Evolutionary conservation across 768 basidiomycete species (phyloP).

Genomic region (Dacryopinax primogenitus): DNA sequence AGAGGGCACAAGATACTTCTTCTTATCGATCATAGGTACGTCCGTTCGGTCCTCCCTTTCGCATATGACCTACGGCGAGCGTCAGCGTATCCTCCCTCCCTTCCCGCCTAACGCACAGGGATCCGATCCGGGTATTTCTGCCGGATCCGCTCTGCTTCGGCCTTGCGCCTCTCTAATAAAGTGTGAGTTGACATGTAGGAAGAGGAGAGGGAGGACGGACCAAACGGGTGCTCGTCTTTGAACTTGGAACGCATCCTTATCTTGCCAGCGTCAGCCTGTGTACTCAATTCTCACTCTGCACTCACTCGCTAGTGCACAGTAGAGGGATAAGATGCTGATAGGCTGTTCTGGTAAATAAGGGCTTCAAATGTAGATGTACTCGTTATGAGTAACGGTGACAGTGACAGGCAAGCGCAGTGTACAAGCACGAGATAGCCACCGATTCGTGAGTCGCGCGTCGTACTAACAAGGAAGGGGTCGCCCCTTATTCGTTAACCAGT

Average conservation of each 20-base stretch:
- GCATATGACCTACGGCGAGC: constrained; percentile 74
- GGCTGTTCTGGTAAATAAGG: too few species aligned
- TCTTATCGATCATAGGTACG: constrained; percentile 99
- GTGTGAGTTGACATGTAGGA: constrained; percentile 27
- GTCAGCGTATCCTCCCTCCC: not conserved
- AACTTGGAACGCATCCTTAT: constrained; percentile 62
- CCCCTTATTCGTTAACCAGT: too few species aligned
- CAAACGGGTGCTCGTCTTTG: constrained; percentile 98
- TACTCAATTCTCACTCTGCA: too few species aligned
- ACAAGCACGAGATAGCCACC: too few species aligned
- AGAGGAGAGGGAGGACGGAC: constrained; percentile 34
- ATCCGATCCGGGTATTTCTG: constrained; percentile 99
- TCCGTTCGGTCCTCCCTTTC: constrained; percentile 98
- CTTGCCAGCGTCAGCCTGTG: too few species aligned
- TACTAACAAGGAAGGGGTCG: too few species aligned
- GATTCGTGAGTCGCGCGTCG: too few species aligned
- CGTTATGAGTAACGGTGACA: too few species aligned
- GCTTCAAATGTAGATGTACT: too few species aligned
- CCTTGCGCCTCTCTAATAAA: constrained; percentile 88
- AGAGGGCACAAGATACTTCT: constrained; percentile 98
- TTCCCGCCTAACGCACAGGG: constrained; percentile 46
- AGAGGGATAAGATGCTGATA: too few species aligned
- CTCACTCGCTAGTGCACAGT: too few species aligned
- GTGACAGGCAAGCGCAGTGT: too few species aligned
- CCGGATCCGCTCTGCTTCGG: constrained; percentile 93